Evolutionary conservation across 192 early-diverging fungal species (phyloP), one percentile per base, ranked within the genome.

Genomic region (Coemansia sp.): DNA sequence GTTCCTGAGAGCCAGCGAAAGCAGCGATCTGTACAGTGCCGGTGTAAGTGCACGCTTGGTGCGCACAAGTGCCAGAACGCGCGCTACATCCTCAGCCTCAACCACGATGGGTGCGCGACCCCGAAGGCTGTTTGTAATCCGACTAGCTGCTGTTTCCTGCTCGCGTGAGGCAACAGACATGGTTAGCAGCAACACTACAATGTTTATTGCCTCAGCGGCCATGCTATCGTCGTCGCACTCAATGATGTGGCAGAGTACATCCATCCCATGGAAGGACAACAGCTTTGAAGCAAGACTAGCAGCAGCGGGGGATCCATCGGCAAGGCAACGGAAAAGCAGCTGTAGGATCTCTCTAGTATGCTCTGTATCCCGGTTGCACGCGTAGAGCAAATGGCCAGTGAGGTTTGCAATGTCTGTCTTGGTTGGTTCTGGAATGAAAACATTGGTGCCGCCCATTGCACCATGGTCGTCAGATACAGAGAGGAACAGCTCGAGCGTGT

Each of bases 261-360:
- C 60, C 9, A 71, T 23, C 7, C 67, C 60, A n/a, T 32, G 60
- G 25, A 34, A 41, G 17, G 49, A 26, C 10, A 63, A 50, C 33
- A 71, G 35, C 30, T 50, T 53, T 9, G 55, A 48, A 4, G 67
- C 55, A 22, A 71, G 50, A n/a, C 30, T 37, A 24, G 22, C 38
- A 27, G 67, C 67, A 18, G 54, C 64, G 52, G 55, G 22, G 9
- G 67, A 71, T 9, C 67, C 67, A 17, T 71, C 67, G 4, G 67
- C 67, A 32, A 71, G 46, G 42, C 67, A 64, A 29, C 67, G 67
- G 46, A 71, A 58, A 17, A 71, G 60, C 23, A 64, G 46, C 40
- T 55, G 60, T 41, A 71, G 32, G 17, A 71, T 37, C 42, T 71
- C 67, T 17, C 47, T 15, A 10, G 67, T 71, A 19, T 71, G 67